Evolutionary conservation across 2,329 filamentous ascomycete genomes (phyloP).

Genomic region (Penicillium capsulatum): DNA sequence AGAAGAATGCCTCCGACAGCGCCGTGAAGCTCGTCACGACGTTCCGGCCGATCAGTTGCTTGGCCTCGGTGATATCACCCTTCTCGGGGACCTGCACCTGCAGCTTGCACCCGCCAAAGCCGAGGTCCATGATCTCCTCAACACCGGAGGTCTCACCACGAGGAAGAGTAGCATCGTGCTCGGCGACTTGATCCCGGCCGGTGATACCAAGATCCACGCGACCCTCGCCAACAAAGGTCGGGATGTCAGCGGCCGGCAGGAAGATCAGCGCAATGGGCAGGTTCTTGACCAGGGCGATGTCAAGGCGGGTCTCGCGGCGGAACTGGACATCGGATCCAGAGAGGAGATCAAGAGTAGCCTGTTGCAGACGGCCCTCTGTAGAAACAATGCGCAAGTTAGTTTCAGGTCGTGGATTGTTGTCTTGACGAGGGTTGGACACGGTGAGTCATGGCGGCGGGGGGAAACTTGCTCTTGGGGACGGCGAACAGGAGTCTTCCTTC

Average conservation of each 20-base stretch:
- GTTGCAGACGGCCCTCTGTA: conserved; percentile 86
- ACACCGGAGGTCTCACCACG: conserved; percentile 54
- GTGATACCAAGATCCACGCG: conserved; percentile 93
- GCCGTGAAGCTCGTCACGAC: conserved; percentile 94
- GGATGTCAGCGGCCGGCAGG: conserved; percentile 93
- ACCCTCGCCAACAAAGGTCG: conserved; percentile 93
- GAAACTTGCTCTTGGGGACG: conserved; percentile 93
- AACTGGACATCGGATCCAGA: conserved; percentile 95
- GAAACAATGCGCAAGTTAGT: conserved; percentile 18
- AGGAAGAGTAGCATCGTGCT: conserved; percentile 65
- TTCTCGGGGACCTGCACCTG: conserved; percentile 96
- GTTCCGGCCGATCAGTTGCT: conserved; percentile 83
- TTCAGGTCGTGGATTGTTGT: conserved; percentile 3
- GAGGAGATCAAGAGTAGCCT: conserved; percentile 82
- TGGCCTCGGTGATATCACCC: conserved; percentile 63
- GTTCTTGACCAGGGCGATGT: conserved; percentile 98
- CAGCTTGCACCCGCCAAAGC: conserved; percentile 84
- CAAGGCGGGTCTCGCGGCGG: conserved; percentile 86
- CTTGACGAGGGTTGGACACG: conserved; percentile 11
- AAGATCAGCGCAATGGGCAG: conserved; percentile 92
- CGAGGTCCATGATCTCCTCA: conserved; percentile 83
- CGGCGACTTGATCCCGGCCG: conserved; percentile 84
- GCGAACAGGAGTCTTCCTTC: conserved; percentile 92
- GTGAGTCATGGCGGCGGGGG: conserved; percentile 8
- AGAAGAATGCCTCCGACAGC: conserved; percentile 79